A percentile compares a stretch with the other conserved stretches of the same genome.
Evolutionary conservation across 306 rosid genomes (phyloP).

Genomic region (Lagenaria siceraria): DNA sequence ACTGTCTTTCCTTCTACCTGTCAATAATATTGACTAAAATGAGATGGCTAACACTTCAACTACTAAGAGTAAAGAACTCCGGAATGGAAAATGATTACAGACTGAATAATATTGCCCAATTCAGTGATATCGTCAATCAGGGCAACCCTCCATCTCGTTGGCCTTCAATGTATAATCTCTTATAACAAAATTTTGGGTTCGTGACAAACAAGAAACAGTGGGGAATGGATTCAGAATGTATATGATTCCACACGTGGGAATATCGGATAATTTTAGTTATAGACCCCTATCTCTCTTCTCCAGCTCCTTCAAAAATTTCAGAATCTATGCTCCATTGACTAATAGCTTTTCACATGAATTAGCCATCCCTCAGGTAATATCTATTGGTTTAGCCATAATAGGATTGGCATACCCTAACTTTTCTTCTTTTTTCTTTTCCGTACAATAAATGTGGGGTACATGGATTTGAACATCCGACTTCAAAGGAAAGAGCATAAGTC

Average conservation of each 20-base stretch:
- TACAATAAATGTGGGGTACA: background rate
- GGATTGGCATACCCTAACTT: background rate
- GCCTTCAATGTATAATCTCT: background rate
- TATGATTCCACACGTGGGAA: background rate
- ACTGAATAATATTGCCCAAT: background rate
- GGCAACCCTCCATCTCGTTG: background rate
- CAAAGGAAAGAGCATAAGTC: background rate
- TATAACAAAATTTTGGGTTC: background rate
- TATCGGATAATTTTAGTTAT: background rate
- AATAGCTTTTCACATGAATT: background rate
- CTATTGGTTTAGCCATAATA: background rate
- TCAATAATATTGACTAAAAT: background rate
- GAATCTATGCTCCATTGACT: background rate
- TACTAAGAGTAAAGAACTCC: background rate
- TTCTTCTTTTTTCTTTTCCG: background rate
- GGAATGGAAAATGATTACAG: background rate
- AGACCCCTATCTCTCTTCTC: background rate
- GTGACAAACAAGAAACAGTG: background rate
- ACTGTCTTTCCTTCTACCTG: conserved; percentile 98
- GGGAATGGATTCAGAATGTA: background rate
- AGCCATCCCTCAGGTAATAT: background rate
- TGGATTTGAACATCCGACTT: background rate
- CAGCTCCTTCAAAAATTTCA: background rate
- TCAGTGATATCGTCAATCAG: background rate
- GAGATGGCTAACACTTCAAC: background rate